Base-by-base conservation (phyloP, 495 filamentous ascomycete species). In the Cercophora scortea region DNA sequence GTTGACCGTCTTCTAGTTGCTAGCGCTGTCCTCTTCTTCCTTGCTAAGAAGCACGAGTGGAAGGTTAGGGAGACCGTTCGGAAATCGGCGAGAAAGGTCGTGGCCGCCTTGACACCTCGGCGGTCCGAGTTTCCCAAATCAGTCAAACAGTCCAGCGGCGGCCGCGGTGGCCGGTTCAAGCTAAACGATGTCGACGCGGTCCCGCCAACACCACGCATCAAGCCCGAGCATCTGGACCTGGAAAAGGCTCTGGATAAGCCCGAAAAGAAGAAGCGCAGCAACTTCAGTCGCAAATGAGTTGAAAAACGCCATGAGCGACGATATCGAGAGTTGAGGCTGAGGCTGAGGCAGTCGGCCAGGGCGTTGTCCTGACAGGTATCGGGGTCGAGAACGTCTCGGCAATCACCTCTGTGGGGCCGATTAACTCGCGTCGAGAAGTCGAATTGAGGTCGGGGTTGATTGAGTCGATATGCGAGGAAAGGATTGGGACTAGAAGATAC, bases 1-100 rank as follows among this genome's bases (percentile, higher is more conserved):
- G 34, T n/a, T 50, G 17, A 65, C 45, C 41, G 18, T 1, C 10
- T n/a, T 15, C 36, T 33, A 81, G 78, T 77, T 45, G 64, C 67
- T 9, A 74, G 59, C 36, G 69, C 71, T 1, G 64, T 74, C 1
- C 71, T 81, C 32, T 81, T 74, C 59, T 81, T 72, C 60, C 35
- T 79, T 32, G 77, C 78, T 7, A 81, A 81, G 66, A 80, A 79
- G 66, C 69, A 71, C 32, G 76, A 78, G 51, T 81, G 78, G 78
- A 77, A 71, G 34, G 62, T 81, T 46, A 69, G 71, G 25, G 74
- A 77, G 60, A 78, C 65, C 13, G 65, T 81, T 25, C 71, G 77
- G 45, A 69, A 68, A 42, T 81, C 78, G 8, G 74, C 77, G 42
- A 70, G 68, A 51, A 79, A 65, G 64, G 76, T 81, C 6, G 73